Percentiles rank a stretch among this genome's conserved stretches.
Conservation (phyloP, 352 stramenopile species). For the Phytopythium kandeliae region DNA sequence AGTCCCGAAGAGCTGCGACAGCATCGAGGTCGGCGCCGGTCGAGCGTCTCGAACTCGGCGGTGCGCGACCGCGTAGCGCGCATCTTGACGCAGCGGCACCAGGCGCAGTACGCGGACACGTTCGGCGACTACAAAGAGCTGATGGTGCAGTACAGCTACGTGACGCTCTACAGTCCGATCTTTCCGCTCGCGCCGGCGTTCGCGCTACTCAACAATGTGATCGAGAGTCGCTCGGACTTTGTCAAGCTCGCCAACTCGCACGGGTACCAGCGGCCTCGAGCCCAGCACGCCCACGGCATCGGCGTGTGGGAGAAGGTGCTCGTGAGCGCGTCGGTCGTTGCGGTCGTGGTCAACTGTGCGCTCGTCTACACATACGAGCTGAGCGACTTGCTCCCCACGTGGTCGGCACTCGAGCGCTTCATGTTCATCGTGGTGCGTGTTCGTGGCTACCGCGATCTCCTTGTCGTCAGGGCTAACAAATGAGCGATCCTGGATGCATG, state of each 20-base stretch:
- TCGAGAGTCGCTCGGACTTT: conserved; percentile 89
- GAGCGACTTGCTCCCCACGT: conserved; percentile 36
- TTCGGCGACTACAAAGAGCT: conserved; percentile 77
- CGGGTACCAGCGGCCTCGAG: conserved; percentile 80
- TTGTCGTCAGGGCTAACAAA: no score
- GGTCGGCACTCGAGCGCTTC: conserved; percentile 54
- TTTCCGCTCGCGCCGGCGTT: conserved; percentile 90
- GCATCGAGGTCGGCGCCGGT: conserved; percentile 3
- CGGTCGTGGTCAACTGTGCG: conserved; percentile 91
- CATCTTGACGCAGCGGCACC: conserved; percentile 54
- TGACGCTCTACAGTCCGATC: conserved; percentile 89
- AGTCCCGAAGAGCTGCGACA: neutral
- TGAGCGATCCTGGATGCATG: no score
- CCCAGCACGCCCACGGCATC: conserved; percentile 88
- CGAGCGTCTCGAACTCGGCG: conserved; percentile 14
- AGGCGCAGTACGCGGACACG: conserved; percentile 56
- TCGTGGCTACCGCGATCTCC: no score
- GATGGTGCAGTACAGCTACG: conserved; percentile 91
- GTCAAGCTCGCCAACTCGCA: conserved; percentile 90
- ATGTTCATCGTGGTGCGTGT: conserved; percentile 53
- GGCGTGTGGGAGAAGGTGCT: conserved; percentile 92
- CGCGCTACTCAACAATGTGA: conserved; percentile 86
- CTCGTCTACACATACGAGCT: conserved; percentile 85
- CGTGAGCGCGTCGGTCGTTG: conserved; percentile 89
- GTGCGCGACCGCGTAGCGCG: conserved; percentile 37